Base-by-base conservation (phyloP, 495 filamentous ascomycete genomes). In the Penicillium cataractarum region DNA sequence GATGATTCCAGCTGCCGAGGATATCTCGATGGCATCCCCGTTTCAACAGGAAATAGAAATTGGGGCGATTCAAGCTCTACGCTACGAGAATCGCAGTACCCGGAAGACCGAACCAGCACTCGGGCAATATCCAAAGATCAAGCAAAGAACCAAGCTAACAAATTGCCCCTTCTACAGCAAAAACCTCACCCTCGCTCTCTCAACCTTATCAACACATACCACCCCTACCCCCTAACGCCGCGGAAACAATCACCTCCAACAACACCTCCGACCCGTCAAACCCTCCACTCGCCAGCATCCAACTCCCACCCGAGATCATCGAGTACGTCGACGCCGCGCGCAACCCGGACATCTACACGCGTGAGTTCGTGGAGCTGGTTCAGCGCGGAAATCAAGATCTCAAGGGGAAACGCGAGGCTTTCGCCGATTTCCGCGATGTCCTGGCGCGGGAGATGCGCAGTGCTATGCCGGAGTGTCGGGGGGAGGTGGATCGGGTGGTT, bases 301-400 rank as follows among this genome's bases (percentile, higher is more conserved):
- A 84, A 21, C 83, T 98, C 27, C 94, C 95, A 3, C 87, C 89
- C n/a, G 93, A 97, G 65, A 87, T 99, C 12, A 90, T 97, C 69
- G 83, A 90, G 62, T 99, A 99, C 79, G 91, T 99, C 54, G 93
- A 97, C 74, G 84, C 90, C 55, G 88, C 92, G 13, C 90, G 95
- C 48, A 99, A 99, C 78, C 95, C 95, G 15, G 94, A 98, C 73
- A 97, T 99, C 77, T 99, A 97, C 82, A 98, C 94, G 56, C 85
- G 95, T 39, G 93, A 98, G 79, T 97, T 97, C 70, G 92, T 98
- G 50, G 96, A 99, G 86, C 80, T 92, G 21, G 91, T 92, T 24
- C 86, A 94, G 73, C 83, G 87, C 64, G 81, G 85, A 33, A 98
- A 98, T 72, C 93, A 97, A 78, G 82, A 89, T 60, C 76, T 94